Conservation (phyloP, 2,329 filamentous ascomycete genomes). For the Phialophora verrucosa region DNA sequence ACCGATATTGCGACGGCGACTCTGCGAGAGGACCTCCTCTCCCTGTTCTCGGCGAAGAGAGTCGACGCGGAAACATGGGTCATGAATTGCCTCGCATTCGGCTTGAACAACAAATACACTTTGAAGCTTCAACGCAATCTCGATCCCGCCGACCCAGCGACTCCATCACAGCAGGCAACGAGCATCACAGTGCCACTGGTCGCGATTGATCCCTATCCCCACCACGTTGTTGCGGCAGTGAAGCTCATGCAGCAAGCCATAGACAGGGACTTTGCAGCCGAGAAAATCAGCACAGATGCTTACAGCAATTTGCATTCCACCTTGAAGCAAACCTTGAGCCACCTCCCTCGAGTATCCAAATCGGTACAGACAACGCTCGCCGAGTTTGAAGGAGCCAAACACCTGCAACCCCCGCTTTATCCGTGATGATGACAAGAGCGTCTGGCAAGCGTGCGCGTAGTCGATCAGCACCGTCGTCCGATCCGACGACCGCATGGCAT, state of each 20-base stretch:
- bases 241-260: conserved; percentile 42
- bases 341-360: conserved; percentile 43
- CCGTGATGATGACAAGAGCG: not conserved
- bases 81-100: conserved; percentile 43
- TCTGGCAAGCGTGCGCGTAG: not conserved
- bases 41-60: conserved; percentile 35
- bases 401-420: conserved; percentile 18
- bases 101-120: conserved; percentile 42
- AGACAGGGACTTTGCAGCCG: conserved; percentile 40
- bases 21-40: conserved; percentile 40
- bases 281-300: conserved; percentile 38
- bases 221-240: conserved; percentile 43
- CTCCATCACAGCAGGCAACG: conserved; percentile 8
- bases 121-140: conserved; percentile 13
- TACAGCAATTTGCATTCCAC: conserved; percentile 39
- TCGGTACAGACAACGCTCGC: conserved; percentile 40
- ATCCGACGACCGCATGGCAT: not conserved
- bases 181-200: conserved; percentile 39
- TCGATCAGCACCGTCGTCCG: not conserved
- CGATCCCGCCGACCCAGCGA: not conserved
- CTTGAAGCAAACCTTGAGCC: conserved; percentile 39
- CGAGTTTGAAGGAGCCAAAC: conserved; percentile 24
- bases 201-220: conserved; percentile 44
- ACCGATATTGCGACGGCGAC: conserved; percentile 41
- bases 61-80: conserved; percentile 40